A percentile compares a stretch with the other conserved stretches of the same genome.
Evolutionary conservation across 2,329 filamentous ascomycete genomes (phyloP).

Genomic region (Botryotinia narcissicola): DNA sequence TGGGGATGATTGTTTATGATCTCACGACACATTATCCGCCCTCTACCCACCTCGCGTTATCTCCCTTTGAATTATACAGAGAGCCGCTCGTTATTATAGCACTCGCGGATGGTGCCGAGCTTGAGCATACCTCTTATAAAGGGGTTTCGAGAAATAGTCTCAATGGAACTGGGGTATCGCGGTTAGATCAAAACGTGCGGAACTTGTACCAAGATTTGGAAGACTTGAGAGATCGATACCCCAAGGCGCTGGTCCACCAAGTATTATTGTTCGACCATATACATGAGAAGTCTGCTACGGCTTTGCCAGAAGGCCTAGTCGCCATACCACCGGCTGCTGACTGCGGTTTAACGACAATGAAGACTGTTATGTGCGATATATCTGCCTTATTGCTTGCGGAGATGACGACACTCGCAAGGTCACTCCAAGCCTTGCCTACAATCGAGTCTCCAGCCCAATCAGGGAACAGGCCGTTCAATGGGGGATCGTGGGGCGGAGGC

Average conservation of each 20-base stretch:
- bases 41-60: slow-evolving; percentile 74
- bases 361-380: slow-evolving; percentile 76
- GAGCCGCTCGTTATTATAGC: slow-evolving; percentile 82
- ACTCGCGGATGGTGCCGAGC: slow-evolving; percentile 76
- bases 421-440: slow-evolving; percentile 67
- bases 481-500: slow-evolving; percentile 43
- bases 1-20: slow-evolving; percentile 84
- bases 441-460: slow-evolving; percentile 72
- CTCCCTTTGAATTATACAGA: slow-evolving; percentile 87
- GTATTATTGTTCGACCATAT: slow-evolving; percentile 77
- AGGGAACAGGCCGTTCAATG: slow-evolving; percentile 43
- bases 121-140: slow-evolving; percentile 53
- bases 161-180: slow-evolving; percentile 47
- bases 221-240: slow-evolving; percentile 67
- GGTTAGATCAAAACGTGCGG: slow-evolving; percentile 56
- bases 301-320: slow-evolving; percentile 65
- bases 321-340: slow-evolving; percentile 66
- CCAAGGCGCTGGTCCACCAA: slow-evolving; percentile 73
- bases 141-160: slow-evolving; percentile 55
- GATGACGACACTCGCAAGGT: slow-evolving; percentile 71
- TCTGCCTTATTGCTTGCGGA: slow-evolving; percentile 72
- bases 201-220: slow-evolving; percentile 66
- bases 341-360: slow-evolving; percentile 75
- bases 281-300: slow-evolving; percentile 47
- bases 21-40: slow-evolving; percentile 76